These are phyloP conservation scores for Brettanomyces custersianus DNA, from an alignment of 805 yeast genomes.

Conservation along the genomic window DNA sequence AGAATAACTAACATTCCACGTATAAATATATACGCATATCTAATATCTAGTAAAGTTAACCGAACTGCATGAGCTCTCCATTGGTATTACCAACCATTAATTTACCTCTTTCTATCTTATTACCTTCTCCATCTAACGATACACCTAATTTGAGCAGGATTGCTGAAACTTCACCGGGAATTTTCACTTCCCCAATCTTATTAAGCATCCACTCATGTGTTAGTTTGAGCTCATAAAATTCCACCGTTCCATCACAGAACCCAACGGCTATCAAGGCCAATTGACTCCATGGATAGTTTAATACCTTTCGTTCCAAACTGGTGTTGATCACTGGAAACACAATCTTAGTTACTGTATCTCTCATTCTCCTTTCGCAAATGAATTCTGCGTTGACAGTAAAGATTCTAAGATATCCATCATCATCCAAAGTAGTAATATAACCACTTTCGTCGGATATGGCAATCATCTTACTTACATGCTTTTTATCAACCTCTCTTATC, in stretches of 20 bases:
- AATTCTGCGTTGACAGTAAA: conserved; percentile 48
- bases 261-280: conserved; percentile 7
- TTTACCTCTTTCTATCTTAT: conserved; percentile 22
- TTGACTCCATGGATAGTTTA: conserved; percentile 6
- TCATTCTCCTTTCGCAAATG: conserved; percentile 20
- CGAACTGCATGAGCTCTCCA: too few relatives aligned
- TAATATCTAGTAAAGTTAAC: too few relatives aligned
- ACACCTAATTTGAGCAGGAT: conserved; percentile 26
- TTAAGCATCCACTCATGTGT: conserved; percentile 17
- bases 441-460: conserved; percentile 52
- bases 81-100: conserved; percentile 33
- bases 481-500: conserved; percentile 29
- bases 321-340: conserved; percentile 14
- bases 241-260: conserved; percentile 5
- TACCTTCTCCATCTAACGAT: conserved; percentile 26
- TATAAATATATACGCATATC: too few relatives aligned
- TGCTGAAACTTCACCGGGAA: conserved; percentile 17
- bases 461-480: conserved; percentile 18
- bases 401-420: conserved; percentile 21
- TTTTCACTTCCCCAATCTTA: conserved; percentile 11
- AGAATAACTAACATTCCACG: too few relatives aligned
- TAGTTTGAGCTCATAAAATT: conserved; percentile 23
- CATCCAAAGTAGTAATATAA: conserved; percentile 31
- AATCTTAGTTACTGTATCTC: conserved; percentile 8
- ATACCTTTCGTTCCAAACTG: not conserved